Evolutionary conservation across 1,284 basidiomycete genomes (phyloP).

Genomic region (Phlebopus sp.): DNA sequence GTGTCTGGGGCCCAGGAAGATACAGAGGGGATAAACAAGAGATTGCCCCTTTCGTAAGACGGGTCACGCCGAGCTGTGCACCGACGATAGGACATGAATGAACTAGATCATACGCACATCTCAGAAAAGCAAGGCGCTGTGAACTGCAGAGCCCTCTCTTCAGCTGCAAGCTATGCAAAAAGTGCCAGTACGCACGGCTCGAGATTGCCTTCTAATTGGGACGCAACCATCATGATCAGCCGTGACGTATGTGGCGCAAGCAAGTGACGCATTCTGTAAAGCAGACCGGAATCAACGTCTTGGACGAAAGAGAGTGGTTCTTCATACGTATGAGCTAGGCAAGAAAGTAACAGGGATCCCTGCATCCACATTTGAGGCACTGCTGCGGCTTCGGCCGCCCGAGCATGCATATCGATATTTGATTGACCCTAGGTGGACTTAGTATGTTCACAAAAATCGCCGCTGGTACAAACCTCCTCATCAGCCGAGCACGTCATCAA

Average conservation of each 20-base stretch:
- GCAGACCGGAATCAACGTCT: constrained; percentile 6
- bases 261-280: constrained; percentile 46
- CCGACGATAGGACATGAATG: constrained; percentile 45
- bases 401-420: constrained; percentile 47
- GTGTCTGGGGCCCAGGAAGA: constrained; percentile 36
- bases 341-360: constrained; percentile 50
- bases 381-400: constrained; percentile 51
- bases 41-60: constrained; percentile 55
- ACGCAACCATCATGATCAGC: constrained; percentile 48
- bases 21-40: constrained; percentile 51
- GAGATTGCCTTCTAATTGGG: constrained; percentile 58
- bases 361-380: constrained; percentile 53
- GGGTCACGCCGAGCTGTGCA: constrained; percentile 47
- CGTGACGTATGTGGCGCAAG: constrained; percentile 52
- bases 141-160: constrained; percentile 32
- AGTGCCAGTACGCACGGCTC: constrained; percentile 43
- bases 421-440: constrained; percentile 39
- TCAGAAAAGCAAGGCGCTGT: constrained; percentile 45
- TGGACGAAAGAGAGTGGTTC: constrained; percentile 11
- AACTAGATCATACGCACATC: constrained; percentile 43
- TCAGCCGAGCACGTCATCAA: constrained; percentile 59
- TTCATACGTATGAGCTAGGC: constrained; percentile 48
- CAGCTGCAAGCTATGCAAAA: constrained; percentile 1
- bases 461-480: constrained; percentile 40
- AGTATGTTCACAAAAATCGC: constrained; percentile 8